phyloP scores from a whole-genome alignment of 2,329 filamentous ascomycete genomes.

The Colletotrichum truncatum region DNA sequence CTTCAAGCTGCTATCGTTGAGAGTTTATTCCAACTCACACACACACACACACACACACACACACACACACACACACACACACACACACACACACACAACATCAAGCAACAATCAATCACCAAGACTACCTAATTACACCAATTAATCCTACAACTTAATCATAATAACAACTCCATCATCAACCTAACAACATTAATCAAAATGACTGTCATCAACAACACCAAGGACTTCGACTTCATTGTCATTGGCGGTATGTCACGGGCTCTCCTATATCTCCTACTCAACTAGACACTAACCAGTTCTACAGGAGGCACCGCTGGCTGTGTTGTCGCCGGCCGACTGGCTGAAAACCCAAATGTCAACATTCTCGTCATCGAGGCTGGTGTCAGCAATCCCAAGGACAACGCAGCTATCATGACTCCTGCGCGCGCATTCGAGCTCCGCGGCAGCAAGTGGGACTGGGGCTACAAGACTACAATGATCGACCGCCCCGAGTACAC shows the following conservation, averaged over 20 bases:
- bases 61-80: no score
- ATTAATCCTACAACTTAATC: background rate
- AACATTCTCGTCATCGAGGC: conserved; percentile 58
- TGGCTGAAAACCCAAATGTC: conserved; percentile 46
- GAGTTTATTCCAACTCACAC: background rate
- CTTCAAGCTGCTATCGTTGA: background rate
- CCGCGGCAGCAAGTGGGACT: conserved; percentile 65
- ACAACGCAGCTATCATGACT: conserved; percentile 61
- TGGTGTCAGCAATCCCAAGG: conserved; percentile 55
- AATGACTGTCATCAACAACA: conserved; percentile 28
- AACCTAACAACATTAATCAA: conserved; percentile 21
- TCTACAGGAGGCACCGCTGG: conserved; percentile 45
- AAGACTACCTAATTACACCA: no score
- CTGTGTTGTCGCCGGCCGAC: conserved; percentile 45
- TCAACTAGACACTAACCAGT: background rate
- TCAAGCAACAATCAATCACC: background rate
- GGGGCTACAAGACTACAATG: conserved; percentile 70
- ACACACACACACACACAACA: no score
- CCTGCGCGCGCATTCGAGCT: conserved; percentile 62
- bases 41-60: background rate
- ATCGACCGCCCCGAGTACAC: conserved; percentile 67
- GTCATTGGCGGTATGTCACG: conserved; percentile 39
- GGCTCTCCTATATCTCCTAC: no score
- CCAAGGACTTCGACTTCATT: conserved; percentile 48
- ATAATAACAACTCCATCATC: background rate